phyloP scores from a whole-genome alignment of 805 yeast species.

The Kodamaea neixiangensis region DNA sequence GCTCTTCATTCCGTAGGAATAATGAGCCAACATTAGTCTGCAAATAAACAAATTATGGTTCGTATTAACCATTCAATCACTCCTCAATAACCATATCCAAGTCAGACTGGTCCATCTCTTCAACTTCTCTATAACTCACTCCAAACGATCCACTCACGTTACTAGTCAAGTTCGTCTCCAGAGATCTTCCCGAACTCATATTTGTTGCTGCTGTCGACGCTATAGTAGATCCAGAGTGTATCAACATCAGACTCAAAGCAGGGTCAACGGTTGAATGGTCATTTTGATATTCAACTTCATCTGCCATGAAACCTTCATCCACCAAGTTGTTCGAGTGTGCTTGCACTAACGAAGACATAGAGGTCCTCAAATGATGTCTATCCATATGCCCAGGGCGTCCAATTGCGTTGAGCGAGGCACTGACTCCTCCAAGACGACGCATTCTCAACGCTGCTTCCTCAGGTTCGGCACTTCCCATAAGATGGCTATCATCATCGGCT shows the following conservation, averaged over 20 bases:
- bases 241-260: conserved; percentile 20
- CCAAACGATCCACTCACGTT: neutral
- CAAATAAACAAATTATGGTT: too few relatives aligned
- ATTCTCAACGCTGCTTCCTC: conserved; percentile 8
- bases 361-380: neutral
- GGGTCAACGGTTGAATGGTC: conserved; percentile 34
- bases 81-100: conserved; percentile 48
- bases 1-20: too few relatives aligned
- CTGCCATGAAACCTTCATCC: conserved; percentile 50
- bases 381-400: conserved; percentile 3
- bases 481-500: conserved; percentile 26
- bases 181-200: conserved; percentile 18
- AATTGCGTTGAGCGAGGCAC: neutral
- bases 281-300: conserved; percentile 46
- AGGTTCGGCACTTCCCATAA: conserved; percentile 5
- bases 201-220: conserved; percentile 8
- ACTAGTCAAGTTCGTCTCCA: conserved; percentile 18
- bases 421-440: neutral
- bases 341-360: conserved; percentile 7
- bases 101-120: conserved; percentile 35
- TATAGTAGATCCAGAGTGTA: conserved; percentile 8
- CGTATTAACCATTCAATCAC: conserved; percentile 7
- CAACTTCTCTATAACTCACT: conserved; percentile 16
- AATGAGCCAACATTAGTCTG: too few relatives aligned
- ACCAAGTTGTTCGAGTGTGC: conserved; percentile 14